Conservation (phyloP, 106 monocot genomes). For the Platanthera zijinensis region DNA sequence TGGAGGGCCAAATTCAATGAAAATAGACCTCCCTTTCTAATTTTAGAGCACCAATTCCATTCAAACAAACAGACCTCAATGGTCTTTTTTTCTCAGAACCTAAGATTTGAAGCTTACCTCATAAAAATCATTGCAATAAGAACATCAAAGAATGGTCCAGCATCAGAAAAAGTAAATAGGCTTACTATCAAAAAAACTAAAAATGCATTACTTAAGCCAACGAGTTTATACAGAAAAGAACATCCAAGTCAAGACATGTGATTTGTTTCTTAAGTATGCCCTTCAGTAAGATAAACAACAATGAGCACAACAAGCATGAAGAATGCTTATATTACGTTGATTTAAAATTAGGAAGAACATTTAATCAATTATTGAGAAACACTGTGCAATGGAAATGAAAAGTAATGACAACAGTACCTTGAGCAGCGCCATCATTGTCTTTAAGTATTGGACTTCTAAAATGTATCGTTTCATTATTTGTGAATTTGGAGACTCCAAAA, state of each 20-base stretch:
- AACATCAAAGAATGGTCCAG: not conserved
- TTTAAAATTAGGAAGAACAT: not conserved
- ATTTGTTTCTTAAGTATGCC: not conserved
- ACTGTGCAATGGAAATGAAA: not conserved
- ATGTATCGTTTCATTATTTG: slow-evolving; percentile 96
- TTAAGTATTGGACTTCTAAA: slow-evolving; percentile 59
- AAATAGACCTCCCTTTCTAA: no score
- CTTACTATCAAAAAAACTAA: not conserved
- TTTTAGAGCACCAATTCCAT: no score
- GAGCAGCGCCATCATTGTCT: slow-evolving; percentile 67
- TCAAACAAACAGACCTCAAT: no score
- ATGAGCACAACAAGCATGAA: not conserved
- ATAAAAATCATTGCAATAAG: not conserved
- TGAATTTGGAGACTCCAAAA: slow-evolving; percentile 86
- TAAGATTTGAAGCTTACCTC: not conserved
- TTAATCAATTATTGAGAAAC: not conserved
- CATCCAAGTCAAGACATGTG: not conserved
- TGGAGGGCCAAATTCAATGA: no score
- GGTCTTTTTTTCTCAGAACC: no score
- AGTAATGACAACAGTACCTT: slow-evolving; percentile 45
- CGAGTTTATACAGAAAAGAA: not conserved
- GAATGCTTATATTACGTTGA: not conserved
- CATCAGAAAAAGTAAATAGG: not conserved
- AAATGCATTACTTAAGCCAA: not conserved
- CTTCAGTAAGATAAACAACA: not conserved